Conservation (phyloP, 495 filamentous ascomycete species). For the Bacidia gigantensis region DNA sequence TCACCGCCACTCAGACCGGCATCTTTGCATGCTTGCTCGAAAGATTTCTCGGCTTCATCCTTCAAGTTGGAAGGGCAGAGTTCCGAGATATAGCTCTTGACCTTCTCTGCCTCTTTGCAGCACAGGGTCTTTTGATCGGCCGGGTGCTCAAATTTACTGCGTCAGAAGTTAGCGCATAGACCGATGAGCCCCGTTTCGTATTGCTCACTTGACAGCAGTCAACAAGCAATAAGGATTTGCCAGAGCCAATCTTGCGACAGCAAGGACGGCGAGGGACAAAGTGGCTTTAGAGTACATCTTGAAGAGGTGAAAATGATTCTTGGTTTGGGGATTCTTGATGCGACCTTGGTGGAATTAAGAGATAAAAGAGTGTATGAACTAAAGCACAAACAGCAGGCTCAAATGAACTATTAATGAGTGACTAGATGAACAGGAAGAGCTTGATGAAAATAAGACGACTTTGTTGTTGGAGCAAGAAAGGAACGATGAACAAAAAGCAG, state of each 20-base stretch:
- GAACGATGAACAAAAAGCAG: slow-evolving; percentile 4
- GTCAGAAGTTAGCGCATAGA: slow-evolving; percentile 8
- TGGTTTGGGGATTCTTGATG: slow-evolving; percentile 1
- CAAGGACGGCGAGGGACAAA: slow-evolving; percentile 21
- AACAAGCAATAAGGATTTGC: slow-evolving; percentile 30
- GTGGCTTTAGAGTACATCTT: slow-evolving; percentile 25
- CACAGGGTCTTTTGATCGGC: slow-evolving; percentile 19
- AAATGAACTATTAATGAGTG: slow-evolving; percentile 15
- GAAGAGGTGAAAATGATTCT: slow-evolving; percentile 5
- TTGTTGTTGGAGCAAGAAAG: not conserved
- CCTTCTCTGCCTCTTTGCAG: slow-evolving; percentile 13
- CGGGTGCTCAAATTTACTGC: slow-evolving; percentile 24
- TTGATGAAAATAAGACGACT: not conserved
- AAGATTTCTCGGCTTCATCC: slow-evolving; percentile 6
- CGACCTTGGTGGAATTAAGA: not conserved
- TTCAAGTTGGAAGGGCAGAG: slow-evolving; percentile 11
- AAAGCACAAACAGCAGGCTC: not conserved
- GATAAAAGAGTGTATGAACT: slow-evolving; percentile 9
- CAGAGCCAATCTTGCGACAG: slow-evolving; percentile 20
- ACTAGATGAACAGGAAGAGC: slow-evolving; percentile 11
- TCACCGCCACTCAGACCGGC: slow-evolving; percentile 11
- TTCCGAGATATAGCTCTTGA: slow-evolving; percentile 12
- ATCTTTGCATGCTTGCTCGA: slow-evolving; percentile 11
- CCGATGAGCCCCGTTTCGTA: not conserved
- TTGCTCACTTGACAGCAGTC: slow-evolving; percentile 27